These are phyloP conservation scores for Sanguinoderma infundibulare DNA, from an alignment of 1,284 basidiomycete genomes.

Conservation along the genomic window DNA sequence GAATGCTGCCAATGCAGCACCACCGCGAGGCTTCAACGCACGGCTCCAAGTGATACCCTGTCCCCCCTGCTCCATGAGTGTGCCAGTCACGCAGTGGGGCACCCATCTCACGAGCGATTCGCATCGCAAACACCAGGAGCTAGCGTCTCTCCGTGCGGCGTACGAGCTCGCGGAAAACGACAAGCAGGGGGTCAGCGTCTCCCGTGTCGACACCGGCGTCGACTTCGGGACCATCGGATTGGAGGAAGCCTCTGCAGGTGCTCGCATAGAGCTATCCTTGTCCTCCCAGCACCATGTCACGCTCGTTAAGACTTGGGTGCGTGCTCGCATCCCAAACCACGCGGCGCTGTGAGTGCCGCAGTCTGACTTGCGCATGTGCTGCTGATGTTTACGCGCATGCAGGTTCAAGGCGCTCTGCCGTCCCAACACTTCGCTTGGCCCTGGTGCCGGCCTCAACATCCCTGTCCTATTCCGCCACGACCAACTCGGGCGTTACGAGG, in stretches of 20 bases:
- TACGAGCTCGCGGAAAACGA: constrained; percentile 34
- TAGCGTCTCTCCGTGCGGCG: constrained; percentile 20
- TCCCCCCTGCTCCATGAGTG: neutral
- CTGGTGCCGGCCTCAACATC: neutral
- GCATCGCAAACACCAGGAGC: constrained; percentile 11
- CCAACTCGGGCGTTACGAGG: constrained; percentile 22
- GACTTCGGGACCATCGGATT: constrained; percentile 43
- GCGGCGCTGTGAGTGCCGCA: neutral
- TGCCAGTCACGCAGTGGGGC: neutral
- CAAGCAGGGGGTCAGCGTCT: constrained; percentile 32
- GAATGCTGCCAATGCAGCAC: neutral
- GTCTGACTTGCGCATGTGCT: neutral
- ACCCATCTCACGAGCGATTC: neutral
- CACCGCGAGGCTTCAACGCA: neutral
- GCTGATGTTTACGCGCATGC: neutral
- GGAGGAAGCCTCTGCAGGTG: constrained; percentile 32
- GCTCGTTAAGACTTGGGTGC: neutral
- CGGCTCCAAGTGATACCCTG: constrained; percentile 5
- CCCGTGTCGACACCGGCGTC: constrained; percentile 28
- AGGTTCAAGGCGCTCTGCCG: neutral
- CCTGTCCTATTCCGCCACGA: constrained; percentile 6
- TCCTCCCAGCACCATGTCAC: neutral
- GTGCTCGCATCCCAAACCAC: constrained; percentile 5
- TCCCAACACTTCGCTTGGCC: neutral
- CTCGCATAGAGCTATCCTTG: constrained; percentile 16